Base-by-base conservation (phyloP, 805 yeast genomes). In the Candida vartiovaarae region DNA sequence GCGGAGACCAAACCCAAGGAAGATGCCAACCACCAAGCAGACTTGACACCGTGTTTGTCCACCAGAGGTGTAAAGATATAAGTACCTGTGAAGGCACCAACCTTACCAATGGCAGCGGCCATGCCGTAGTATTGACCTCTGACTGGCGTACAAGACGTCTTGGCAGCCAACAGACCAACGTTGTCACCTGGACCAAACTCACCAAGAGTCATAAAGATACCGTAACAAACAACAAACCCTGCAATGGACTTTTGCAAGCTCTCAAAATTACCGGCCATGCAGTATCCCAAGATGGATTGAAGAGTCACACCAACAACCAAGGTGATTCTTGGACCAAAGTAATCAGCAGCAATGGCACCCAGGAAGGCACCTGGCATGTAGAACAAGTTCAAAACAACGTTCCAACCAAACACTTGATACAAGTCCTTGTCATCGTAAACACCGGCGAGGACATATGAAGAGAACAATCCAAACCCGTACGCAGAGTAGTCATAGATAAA, bases 151-250 rank as follows among this genome's bases (percentile, higher is more conserved):
- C 96, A 84, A 38, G 82, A 75, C 6, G 95, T 83, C 66, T 89
- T 89, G 35, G 95, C 76, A 23, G 95, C 95, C 49, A 90, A 71
- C 44, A 85, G 67, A 53, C 97, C 97, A 62, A 85, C 83, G 65
- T 85, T 87, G 65, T 89, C 87, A 67, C 97, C 98, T 10, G 95
- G 90, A 29, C 96, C 95, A 64, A 90, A 84, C 65, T 91, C 97
- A 57, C 97, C 97, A 39, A 87, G 71, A 6, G 95, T 72, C 62
- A 79, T 69, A 64, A 88, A 91, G 51, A 91, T 80, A 68, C 97
- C 97, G 60, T 83, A 91, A 28, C 84, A 83, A 36, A 88, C 93
- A 40, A 81, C 84, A 55, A 90, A 87, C 0, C 79, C 91, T 34
- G 78, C 96, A 58, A 87, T 71, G 54, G 82, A 75, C 34, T 75